Conservation (phyloP, 139 green algal genomes). For the Closterium sp. region DNA sequence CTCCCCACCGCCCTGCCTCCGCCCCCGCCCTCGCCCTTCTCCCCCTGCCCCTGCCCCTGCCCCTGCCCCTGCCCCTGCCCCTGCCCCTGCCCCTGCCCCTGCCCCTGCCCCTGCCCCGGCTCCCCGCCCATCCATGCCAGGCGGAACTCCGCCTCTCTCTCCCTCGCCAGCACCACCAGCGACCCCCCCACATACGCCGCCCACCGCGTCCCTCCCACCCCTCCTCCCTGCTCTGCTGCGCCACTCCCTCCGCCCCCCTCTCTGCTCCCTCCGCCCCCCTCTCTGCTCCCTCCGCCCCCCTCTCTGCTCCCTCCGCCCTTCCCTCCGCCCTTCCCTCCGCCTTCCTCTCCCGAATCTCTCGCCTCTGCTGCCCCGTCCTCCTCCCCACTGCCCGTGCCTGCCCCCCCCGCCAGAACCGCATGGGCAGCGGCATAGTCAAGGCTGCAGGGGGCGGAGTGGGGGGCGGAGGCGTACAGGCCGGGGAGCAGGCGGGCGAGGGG, state of each 20-base stretch:
- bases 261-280: too few relatives aligned
- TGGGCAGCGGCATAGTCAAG: background rate
- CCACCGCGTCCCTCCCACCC: constrained; percentile 63
- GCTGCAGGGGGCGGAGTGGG: background rate
- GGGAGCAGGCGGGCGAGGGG: constrained; percentile 63
- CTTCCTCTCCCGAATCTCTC: background rate
- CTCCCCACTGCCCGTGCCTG: background rate
- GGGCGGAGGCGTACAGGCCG: constrained; percentile 9
- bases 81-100: too few relatives aligned
- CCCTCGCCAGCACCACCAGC: constrained; percentile 77
- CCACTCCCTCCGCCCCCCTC: too few relatives aligned
- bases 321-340: too few relatives aligned
- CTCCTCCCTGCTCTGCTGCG: background rate
- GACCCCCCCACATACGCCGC: constrained; percentile 84
- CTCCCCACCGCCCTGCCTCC: background rate
- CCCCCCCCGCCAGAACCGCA: background rate
- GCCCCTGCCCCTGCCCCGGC: background rate
- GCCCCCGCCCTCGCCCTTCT: background rate
- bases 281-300: too few relatives aligned
- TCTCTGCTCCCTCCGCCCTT: too few relatives aligned
- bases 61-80: too few relatives aligned
- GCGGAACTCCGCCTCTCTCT: constrained; percentile 58
- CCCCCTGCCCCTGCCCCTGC: too few relatives aligned
- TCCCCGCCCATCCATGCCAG: background rate
- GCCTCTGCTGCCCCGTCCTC: background rate